Evolutionary conservation across 2,329 filamentous ascomycete genomes (phyloP), one percentile per base, ranked within the genome.

Genomic region (Emergomyces pasteurianus): DNA sequence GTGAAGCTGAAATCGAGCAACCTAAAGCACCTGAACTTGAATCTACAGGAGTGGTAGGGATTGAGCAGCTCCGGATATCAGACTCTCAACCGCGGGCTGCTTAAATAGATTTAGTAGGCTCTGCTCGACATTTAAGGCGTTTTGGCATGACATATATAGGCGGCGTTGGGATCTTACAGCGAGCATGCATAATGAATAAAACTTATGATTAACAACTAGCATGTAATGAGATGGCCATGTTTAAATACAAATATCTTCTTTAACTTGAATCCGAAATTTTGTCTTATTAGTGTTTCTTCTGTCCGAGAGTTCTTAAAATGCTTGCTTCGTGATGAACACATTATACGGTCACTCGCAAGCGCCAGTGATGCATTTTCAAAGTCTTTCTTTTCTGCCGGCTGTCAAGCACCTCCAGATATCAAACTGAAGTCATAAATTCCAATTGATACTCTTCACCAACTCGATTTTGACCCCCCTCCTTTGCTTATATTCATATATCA

Each of bases 11-110:
- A 16, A 36, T 7, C 23, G 58, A 55, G 8, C 31, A 21, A 9
- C 46, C 31, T n/a, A 47, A 47, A 7, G 16, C 16, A 1, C 10
- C 36, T n/a, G 46, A 46, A 14, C 16, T 46, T 38, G 34, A 36
- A 38, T 49, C 42, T 38, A 40, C 23, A n/a, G 36, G 43, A 8
- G 40, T 10, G 21, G 21, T 53, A 18, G 58, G 31, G 10, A 62
- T 63, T 49, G 58, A 34, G 16, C 38, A 59, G 34, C 62, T 63
- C 14, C 57, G 43, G 18, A 58, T 63, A 42, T 62, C 62, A 49
- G 53, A 60, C 10, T 14, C 58, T 34, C 49, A 38, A 21, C 53
- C 34, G 47, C 38, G 54, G 36, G 36, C 49, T 21, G 18, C 47
- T 23, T 54, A 42, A 38, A 23, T 54, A 59, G 21, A 42, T 26